Evolutionary conservation across 805 yeast species (phyloP).

Genomic region (Brettanomyces bruxellensis): DNA sequence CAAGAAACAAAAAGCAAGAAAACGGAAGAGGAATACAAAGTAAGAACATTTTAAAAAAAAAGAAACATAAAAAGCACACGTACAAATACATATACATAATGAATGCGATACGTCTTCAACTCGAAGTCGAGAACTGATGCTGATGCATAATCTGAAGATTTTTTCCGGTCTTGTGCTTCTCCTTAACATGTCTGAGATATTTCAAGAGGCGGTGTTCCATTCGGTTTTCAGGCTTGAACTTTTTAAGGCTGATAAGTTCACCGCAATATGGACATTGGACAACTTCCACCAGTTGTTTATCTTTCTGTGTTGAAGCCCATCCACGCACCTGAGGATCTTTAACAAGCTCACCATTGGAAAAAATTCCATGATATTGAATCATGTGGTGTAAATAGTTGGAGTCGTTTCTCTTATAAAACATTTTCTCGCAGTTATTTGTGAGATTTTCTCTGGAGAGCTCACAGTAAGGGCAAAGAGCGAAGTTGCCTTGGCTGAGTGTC

Average conservation of each 20-base stretch:
- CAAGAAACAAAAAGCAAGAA: not conserved
- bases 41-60: not conserved
- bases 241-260: slow-evolving; percentile 14
- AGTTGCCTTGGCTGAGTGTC: slow-evolving; percentile 14
- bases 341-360: slow-evolving; percentile 21
- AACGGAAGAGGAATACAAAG: not conserved
- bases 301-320: slow-evolving; percentile 11
- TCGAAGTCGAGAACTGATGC: not conserved
- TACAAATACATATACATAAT: not conserved
- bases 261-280: slow-evolving; percentile 20
- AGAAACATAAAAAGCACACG: too few species aligned
- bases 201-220: slow-evolving; percentile 17
- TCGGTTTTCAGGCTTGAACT: slow-evolving; percentile 10
- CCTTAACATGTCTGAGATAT: slow-evolving; percentile 22
- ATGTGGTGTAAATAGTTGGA: slow-evolving; percentile 24
- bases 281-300: slow-evolving; percentile 14
- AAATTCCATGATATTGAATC: slow-evolving; percentile 25
- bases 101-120: not conserved
- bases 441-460: slow-evolving; percentile 10
- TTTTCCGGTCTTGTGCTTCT: slow-evolving; percentile 20
- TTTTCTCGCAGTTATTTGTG: slow-evolving; percentile 8
- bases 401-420: slow-evolving; percentile 21
- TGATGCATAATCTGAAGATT: slow-evolving; percentile 9
- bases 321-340: slow-evolving; percentile 16
- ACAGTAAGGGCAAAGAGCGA: slow-evolving; percentile 23